Evolutionary conservation across 441 rosid species (phyloP).

Genomic region (Pelargonium cotyledonis): DNA sequence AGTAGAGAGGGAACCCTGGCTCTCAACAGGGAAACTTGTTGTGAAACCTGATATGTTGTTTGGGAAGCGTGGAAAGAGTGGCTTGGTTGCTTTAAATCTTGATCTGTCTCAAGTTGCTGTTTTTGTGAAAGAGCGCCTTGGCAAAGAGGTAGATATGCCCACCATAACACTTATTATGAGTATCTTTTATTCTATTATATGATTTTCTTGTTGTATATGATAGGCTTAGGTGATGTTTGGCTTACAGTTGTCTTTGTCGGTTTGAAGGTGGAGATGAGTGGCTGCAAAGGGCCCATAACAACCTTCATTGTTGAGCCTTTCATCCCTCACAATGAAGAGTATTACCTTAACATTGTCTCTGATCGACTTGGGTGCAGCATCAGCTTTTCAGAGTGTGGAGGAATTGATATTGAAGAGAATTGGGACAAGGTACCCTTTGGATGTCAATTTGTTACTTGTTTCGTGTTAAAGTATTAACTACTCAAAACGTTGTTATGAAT

Average conservation of each 20-base stretch:
- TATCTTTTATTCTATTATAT: background rate
- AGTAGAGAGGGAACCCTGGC: slow-evolving; percentile 56
- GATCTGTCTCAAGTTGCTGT: slow-evolving; percentile 48
- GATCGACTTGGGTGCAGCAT: slow-evolving; percentile 60
- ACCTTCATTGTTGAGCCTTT: slow-evolving; percentile 65
- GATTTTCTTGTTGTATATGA: background rate
- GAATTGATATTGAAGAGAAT: slow-evolving; percentile 71
- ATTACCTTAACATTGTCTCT: slow-evolving; percentile 58
- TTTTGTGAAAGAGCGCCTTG: slow-evolving; percentile 52
- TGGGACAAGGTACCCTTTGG: slow-evolving; percentile 51
- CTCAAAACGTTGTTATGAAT: background rate
- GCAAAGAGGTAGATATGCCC: slow-evolving; percentile 40
- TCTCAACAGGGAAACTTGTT: slow-evolving; percentile 52
- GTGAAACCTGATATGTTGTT: slow-evolving; percentile 73
- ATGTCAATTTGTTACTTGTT: background rate
- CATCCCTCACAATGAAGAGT: slow-evolving; percentile 60
- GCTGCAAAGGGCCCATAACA: slow-evolving; percentile 61
- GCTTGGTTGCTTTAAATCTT: slow-evolving; percentile 54
- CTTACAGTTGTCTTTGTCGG: slow-evolving; percentile 2
- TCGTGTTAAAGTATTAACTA: background rate
- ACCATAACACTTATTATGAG: background rate
- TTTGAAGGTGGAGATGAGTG: slow-evolving; percentile 60
- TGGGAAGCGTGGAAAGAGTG: slow-evolving; percentile 68
- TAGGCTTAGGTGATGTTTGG: slow-evolving; percentile 1
- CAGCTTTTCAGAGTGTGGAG: slow-evolving; percentile 71